These are phyloP conservation scores for Podaxis mareebaensis DNA, from an alignment of 768 basidiomycete species.

Conservation along the genomic window DNA sequence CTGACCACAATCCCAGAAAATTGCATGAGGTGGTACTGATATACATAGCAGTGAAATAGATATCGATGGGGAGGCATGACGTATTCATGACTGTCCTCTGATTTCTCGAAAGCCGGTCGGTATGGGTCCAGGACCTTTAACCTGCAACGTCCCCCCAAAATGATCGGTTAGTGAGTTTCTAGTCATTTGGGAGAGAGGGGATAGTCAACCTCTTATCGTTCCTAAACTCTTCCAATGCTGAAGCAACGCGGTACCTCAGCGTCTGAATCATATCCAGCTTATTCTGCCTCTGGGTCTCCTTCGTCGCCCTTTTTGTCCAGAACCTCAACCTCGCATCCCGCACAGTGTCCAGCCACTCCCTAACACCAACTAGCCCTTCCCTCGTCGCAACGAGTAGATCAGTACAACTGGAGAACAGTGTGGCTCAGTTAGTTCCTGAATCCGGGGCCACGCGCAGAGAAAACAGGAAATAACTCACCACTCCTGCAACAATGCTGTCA, in stretches of 20 bases:
- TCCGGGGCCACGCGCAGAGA: neutral
- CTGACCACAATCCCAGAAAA: constrained; percentile 37
- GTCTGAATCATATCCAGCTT: constrained; percentile 30
- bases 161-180: neutral
- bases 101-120: constrained; percentile 44
- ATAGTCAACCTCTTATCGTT: constrained; percentile 47
- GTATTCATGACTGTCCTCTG: constrained; percentile 25
- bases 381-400: constrained; percentile 47
- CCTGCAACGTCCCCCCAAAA: constrained; percentile 23
- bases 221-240: constrained; percentile 46
- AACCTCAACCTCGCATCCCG: constrained; percentile 37
- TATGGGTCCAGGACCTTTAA: constrained; percentile 65
- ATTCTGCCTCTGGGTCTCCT: constrained; percentile 30
- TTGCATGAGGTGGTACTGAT: constrained; percentile 57
- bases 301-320: constrained; percentile 32
- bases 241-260: constrained; percentile 40
- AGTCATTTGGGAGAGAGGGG: neutral
- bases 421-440: neutral
- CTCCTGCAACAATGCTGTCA: constrained; percentile 45
- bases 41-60: constrained; percentile 74
- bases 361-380: constrained; percentile 37
- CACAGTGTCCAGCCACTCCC: constrained; percentile 51
- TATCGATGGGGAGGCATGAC: constrained; percentile 60
- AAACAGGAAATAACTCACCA: constrained; percentile 29
- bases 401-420: constrained; percentile 39